These are phyloP conservation scores for Coniochaeta hoffmannii DNA, from an alignment of 2,329 filamentous ascomycete genomes.

Conservation along the genomic window DNA sequence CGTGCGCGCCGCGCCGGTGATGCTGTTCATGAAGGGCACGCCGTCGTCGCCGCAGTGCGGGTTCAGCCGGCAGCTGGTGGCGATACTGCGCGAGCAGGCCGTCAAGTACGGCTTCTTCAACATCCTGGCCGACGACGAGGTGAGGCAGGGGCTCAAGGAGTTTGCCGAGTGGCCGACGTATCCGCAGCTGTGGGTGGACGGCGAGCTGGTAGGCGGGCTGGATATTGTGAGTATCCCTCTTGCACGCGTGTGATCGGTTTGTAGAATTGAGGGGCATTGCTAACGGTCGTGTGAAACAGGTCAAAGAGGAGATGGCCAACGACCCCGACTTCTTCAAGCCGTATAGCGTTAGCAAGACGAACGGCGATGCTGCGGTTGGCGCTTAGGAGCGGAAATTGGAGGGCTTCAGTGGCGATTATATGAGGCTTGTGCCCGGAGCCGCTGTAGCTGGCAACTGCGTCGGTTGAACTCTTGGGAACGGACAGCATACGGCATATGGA, in stretches of 20 bases:
- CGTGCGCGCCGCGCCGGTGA: conserved; percentile 91
- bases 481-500: too few relatives aligned
- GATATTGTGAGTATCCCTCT: conserved; percentile 77
- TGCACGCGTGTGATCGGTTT: too few relatives aligned
- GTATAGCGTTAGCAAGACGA: conserved; percentile 50
- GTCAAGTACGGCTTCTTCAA: conserved; percentile 99
- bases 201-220: conserved; percentile 84
- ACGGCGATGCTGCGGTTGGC: conserved; percentile 28
- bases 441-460: too few relatives aligned
- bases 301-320: conserved; percentile 87
- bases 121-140: conserved; percentile 94
- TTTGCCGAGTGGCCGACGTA: conserved; percentile 99
- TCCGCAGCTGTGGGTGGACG: conserved; percentile 87
- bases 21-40: conserved; percentile 99
- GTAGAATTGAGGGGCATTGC: too few relatives aligned
- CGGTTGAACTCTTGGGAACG: too few relatives aligned
- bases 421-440: too few relatives aligned
- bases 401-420: not conserved
- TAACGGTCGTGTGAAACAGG: conserved; percentile 39
- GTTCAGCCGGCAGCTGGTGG: conserved; percentile 86
- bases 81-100: conserved; percentile 75
- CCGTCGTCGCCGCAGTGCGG: conserved; percentile 94
- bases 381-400: conserved; percentile 9
- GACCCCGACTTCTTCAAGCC: conserved; percentile 75
- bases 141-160: conserved; percentile 91